phyloP scores from a whole-genome alignment of 1,284 basidiomycete genomes.

The Ceratobasidium papillatum region DNA sequence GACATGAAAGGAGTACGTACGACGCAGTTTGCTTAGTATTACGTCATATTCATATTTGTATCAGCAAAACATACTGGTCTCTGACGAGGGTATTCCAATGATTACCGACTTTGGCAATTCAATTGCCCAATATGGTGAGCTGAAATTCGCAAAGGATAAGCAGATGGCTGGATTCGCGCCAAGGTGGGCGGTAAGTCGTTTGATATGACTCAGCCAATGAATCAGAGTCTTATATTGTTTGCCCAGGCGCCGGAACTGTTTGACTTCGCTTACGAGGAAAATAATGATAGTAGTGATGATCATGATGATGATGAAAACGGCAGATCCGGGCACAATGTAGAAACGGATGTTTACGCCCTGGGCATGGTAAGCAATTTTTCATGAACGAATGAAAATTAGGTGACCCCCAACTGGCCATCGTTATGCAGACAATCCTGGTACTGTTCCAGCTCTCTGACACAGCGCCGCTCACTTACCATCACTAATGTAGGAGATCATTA shows the following conservation, averaged over 20 bases:
- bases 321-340: background rate
- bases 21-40: too few relatives aligned
- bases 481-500: background rate
- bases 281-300: background rate
- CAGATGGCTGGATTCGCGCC: too few relatives aligned
- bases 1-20: conserved; percentile 13
- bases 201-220: too few relatives aligned
- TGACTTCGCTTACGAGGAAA: too few relatives aligned
- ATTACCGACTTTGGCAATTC: background rate
- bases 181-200: too few relatives aligned
- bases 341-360: background rate
- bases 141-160: too few relatives aligned
- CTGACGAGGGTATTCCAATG: too few relatives aligned
- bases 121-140: too few relatives aligned
- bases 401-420: background rate
- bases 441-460: background rate
- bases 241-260: too few relatives aligned
- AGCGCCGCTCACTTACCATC: background rate
- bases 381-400: background rate
- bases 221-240: too few relatives aligned
- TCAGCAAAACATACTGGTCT: background rate
- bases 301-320: background rate
- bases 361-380: background rate
- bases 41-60: background rate
- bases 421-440: background rate